Conservation (phyloP, 2,329 filamentous ascomycete species). For the Tolypocladium tundrense region DNA sequence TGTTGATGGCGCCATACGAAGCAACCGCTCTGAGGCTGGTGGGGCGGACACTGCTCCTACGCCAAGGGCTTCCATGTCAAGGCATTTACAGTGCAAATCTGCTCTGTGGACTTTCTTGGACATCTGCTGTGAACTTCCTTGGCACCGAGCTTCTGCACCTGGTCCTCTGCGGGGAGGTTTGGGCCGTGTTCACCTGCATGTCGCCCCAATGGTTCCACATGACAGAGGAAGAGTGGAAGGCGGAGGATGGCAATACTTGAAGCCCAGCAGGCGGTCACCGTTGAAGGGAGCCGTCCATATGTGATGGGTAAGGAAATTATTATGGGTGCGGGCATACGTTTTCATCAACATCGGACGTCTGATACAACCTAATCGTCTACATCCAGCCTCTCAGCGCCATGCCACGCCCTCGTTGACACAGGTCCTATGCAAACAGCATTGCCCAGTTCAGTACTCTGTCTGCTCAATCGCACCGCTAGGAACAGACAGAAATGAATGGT, state of each 20-base stretch:
- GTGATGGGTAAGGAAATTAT: too few relatives aligned
- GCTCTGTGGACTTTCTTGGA: slow-evolving; percentile 26
- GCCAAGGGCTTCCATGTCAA: slow-evolving; percentile 24
- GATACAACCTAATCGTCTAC: too few relatives aligned
- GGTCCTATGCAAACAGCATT: too few relatives aligned
- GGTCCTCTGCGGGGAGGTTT: slow-evolving; percentile 32
- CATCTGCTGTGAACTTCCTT: slow-evolving; percentile 33
- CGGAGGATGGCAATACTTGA: slow-evolving; percentile 13
- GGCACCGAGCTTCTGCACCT: slow-evolving; percentile 35
- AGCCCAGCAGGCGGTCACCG: not conserved
- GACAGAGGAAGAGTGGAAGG: slow-evolving; percentile 33
- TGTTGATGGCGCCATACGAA: slow-evolving; percentile 37
- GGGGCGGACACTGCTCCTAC: slow-evolving; percentile 29
- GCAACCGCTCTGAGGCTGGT: slow-evolving; percentile 33
- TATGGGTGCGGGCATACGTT: too few relatives aligned
- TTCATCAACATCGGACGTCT: too few relatives aligned
- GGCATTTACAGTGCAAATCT: slow-evolving; percentile 28
- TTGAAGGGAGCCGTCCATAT: too few relatives aligned
- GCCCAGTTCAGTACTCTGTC: too few relatives aligned
- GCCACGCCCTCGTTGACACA: too few relatives aligned
- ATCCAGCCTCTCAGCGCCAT: too few relatives aligned
- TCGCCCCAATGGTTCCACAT: slow-evolving; percentile 29
- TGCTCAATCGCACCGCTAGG: too few relatives aligned
- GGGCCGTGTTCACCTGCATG: slow-evolving; percentile 28
- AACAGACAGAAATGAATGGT: too few relatives aligned